A percentile compares a stretch with the other conserved stretches of the same genome.
phyloP scores from a whole-genome alignment of 2,329 filamentous ascomycete genomes.

The Sordariomycetes sp. region DNA sequence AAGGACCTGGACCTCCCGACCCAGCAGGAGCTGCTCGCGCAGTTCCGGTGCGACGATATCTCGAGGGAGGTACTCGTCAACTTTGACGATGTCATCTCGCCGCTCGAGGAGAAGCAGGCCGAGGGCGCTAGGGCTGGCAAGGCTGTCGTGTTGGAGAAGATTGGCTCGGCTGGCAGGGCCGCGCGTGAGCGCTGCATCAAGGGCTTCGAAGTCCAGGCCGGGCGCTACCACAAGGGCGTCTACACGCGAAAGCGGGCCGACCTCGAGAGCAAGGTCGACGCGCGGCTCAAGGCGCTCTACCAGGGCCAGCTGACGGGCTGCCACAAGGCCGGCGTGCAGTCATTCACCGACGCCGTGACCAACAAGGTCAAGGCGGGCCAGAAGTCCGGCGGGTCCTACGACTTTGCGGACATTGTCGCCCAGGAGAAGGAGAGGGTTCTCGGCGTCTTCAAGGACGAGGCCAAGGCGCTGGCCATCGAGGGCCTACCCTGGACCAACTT shows the following conservation, averaged over 20 bases:
- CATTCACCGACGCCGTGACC: conserved; percentile 82
- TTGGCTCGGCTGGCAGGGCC: conserved; percentile 60
- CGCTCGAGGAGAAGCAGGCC: conserved; percentile 76
- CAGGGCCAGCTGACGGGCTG: conserved; percentile 77
- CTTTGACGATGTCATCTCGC: conserved; percentile 71
- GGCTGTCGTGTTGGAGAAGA: conserved; percentile 55
- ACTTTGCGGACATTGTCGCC: conserved; percentile 89
- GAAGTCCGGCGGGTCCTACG: conserved; percentile 80
- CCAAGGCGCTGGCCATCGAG: conserved; percentile 59
- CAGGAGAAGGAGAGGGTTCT: conserved; percentile 68
- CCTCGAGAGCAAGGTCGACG: conserved; percentile 74
- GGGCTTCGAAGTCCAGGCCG: conserved; percentile 81
- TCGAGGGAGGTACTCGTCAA: conserved; percentile 71
- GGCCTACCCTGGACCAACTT: conserved; percentile 83
- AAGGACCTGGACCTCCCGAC: conserved; percentile 95
- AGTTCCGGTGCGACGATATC: conserved; percentile 97
- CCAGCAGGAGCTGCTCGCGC: conserved; percentile 89
- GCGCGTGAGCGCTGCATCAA: conserved; percentile 63
- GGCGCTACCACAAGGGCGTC: conserved; percentile 92
- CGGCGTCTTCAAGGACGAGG: conserved; percentile 62
- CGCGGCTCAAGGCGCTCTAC: conserved; percentile 78
- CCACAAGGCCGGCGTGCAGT: conserved; percentile 74
- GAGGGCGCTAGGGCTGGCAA: conserved; percentile 62
- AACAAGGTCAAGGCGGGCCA: conserved; percentile 80
- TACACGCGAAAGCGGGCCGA: conserved; percentile 77